A percentile compares a stretch with the other conserved stretches of the same genome.
Evolutionary conservation across 2,329 filamentous ascomycete genomes (phyloP).

Genomic region (Hypoxylon sp.): DNA sequence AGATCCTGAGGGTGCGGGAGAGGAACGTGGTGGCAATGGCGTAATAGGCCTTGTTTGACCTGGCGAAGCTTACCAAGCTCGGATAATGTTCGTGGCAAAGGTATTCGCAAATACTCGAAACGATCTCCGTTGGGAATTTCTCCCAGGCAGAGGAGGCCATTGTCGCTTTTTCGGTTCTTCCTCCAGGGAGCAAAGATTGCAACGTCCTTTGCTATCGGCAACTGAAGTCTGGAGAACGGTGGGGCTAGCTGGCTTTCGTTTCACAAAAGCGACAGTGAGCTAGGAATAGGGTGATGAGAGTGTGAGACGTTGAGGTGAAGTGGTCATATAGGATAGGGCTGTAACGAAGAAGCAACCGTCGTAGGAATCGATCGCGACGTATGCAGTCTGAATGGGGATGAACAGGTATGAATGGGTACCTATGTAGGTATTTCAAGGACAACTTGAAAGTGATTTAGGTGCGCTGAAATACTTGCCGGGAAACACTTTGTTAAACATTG

Average conservation of each 20-base stretch:
- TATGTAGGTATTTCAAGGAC: no score
- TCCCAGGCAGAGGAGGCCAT: neutral
- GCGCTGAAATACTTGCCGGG: no score
- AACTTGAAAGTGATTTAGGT: no score
- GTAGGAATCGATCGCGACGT: neutral
- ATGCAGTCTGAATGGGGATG: no score
- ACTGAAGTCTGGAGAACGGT: neutral
- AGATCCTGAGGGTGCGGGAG: constrained; percentile 24
- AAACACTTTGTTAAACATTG: no score
- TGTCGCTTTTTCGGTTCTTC: neutral
- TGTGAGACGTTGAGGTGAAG: neutral
- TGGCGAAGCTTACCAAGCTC: constrained; percentile 12
- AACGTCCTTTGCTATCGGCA: neutral
- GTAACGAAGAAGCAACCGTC: neutral
- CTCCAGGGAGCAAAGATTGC: neutral
- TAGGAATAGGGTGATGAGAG: neutral
- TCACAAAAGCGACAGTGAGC: neutral
- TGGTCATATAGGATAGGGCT: neutral
- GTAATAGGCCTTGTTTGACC: constrained; percentile 6
- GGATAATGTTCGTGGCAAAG: constrained; percentile 5
- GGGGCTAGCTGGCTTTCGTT: neutral
- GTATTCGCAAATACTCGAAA: constrained; percentile 1
- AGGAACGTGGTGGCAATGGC: constrained; percentile 7
- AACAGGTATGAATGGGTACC: no score
- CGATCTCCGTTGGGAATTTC: neutral